Conservation (phyloP, 78 protist species). For the Tieghemostelium lacteum region DNA sequence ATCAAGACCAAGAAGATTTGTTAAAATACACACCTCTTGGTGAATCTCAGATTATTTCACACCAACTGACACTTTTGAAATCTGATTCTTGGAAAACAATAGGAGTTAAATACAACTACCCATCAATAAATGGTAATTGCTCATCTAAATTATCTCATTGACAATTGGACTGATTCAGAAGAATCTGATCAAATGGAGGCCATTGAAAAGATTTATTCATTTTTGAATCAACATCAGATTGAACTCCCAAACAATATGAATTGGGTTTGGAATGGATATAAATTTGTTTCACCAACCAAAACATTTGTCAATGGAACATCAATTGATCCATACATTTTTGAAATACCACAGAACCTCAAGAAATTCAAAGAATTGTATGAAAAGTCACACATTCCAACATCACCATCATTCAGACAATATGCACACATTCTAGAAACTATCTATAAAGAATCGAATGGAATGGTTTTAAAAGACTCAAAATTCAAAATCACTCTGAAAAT, state of each 20-base stretch:
- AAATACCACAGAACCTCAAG: not conserved
- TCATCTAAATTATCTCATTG: not conserved
- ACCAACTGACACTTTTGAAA: not conserved
- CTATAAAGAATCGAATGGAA: not conserved
- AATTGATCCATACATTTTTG: slow-evolving; percentile 1
- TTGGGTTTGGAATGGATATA: not conserved
- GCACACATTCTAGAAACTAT: not conserved
- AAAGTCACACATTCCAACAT: not conserved
- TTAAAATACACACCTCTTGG: not conserved
- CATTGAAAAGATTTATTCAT: not conserved
- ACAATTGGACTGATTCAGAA: not conserved
- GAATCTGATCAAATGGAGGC: not conserved
- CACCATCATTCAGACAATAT: not conserved
- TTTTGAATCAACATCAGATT: not conserved
- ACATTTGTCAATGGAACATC: not conserved
- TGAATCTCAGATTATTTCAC: not conserved
- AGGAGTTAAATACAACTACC: not conserved
- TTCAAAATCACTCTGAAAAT: not conserved
- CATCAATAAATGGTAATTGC: not conserved
- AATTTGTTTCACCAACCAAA: not conserved
- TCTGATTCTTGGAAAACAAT: not conserved
- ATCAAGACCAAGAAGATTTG: not conserved
- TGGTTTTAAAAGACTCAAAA: not conserved
- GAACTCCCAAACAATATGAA: not conserved
- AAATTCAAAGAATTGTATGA: not conserved